Evolutionary conservation across 1,284 basidiomycete genomes (phyloP).

Genomic region (Pyrrhoderma noxium): DNA sequence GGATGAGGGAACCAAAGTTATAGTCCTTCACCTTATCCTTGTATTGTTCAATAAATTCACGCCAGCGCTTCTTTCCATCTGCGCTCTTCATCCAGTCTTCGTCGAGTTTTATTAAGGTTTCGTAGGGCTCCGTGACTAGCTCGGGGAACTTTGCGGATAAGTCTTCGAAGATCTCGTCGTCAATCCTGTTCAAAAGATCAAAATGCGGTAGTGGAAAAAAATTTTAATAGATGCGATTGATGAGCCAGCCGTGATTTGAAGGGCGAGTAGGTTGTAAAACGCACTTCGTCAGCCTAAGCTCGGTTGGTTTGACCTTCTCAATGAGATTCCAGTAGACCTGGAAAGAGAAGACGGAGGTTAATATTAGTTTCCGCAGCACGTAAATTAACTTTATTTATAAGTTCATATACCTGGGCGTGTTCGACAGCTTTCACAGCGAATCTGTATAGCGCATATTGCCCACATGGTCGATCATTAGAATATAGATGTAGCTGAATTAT

Average conservation of each 20-base stretch:
- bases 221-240: not conserved
- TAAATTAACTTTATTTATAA: too few relatives aligned
- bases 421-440: constrained; percentile 97
- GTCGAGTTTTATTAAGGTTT: constrained; percentile 68
- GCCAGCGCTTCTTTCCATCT: constrained; percentile 89
- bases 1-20: constrained; percentile 95
- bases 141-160: constrained; percentile 81
- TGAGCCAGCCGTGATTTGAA: too few relatives aligned
- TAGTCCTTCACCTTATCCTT: constrained; percentile 86
- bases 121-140: constrained; percentile 55
- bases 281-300: constrained; percentile 78
- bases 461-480: not conserved
- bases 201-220: not conserved
- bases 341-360: too few relatives aligned
- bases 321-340: constrained; percentile 96
- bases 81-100: constrained; percentile 94
- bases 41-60: constrained; percentile 85
- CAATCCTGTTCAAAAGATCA: constrained; percentile 45
- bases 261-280: too few relatives aligned
- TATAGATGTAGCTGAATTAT: constrained; percentile 14
- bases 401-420: constrained; percentile 71
- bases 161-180: constrained; percentile 88
- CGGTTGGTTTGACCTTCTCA: constrained; percentile 71
- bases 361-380: too few relatives aligned
- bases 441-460: constrained; percentile 31